A percentile compares a stretch with the other conserved stretches of the same genome.
Conservation (phyloP, 768 basidiomycete genomes). For the Boletales sp. region DNA sequence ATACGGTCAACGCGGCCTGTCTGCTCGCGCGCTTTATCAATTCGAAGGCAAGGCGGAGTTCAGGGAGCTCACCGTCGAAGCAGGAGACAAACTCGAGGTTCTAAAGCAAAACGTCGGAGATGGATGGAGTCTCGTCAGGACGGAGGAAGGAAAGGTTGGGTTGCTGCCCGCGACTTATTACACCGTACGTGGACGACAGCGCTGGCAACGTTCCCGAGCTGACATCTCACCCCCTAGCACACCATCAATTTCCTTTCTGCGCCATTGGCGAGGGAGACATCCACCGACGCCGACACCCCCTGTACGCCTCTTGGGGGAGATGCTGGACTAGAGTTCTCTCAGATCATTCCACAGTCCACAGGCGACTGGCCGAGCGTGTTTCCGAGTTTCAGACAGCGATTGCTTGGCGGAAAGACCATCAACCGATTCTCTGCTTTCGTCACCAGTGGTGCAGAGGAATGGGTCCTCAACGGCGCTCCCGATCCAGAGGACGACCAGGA, state of each 20-base stretch:
- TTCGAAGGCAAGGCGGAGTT: constrained; percentile 78
- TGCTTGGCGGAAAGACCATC: constrained; percentile 73
- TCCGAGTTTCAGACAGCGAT: constrained; percentile 66
- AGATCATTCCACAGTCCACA: constrained; percentile 61
- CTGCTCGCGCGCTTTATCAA: constrained; percentile 66
- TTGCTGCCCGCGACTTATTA: constrained; percentile 70
- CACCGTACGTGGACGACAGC: constrained; percentile 44
- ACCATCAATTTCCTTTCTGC: constrained; percentile 59
- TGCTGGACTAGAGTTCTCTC: constrained; percentile 28
- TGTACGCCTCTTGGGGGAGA: constrained; percentile 32
- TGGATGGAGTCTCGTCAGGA: constrained; percentile 77
- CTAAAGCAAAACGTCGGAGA: constrained; percentile 70
- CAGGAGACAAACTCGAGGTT: constrained; percentile 69
- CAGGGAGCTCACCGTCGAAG: constrained; percentile 62
- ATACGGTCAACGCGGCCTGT: constrained; percentile 36
- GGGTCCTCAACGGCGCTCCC: constrained; percentile 63
- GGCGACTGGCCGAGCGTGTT: constrained; percentile 61
- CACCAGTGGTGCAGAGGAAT: constrained; percentile 81
- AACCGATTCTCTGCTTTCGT: constrained; percentile 88
- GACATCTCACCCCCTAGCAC: constrained; percentile 41
- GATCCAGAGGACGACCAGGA: constrained; percentile 29
- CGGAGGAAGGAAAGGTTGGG: constrained; percentile 56
- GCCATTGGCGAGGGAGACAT: constrained; percentile 41
- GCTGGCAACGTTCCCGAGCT: not conserved
- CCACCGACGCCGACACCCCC: constrained; percentile 49